These are phyloP conservation scores for Podila verticillata DNA, from an alignment of 192 early-diverging fungal genomes.

Conservation along the genomic window DNA sequence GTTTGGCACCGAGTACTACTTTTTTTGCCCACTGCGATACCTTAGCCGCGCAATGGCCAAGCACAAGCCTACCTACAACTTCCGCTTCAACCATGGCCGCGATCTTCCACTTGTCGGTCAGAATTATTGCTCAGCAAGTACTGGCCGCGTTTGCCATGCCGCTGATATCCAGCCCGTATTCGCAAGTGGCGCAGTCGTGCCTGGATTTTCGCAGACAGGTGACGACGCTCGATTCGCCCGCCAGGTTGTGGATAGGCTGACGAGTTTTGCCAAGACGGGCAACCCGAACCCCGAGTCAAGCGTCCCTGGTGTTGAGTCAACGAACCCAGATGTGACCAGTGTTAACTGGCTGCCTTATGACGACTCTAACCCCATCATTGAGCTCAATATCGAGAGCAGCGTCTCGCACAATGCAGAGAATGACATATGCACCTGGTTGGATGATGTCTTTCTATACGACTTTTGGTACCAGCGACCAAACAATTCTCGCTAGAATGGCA, in stretches of 20 bases:
- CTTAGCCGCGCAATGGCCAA: constrained; percentile 6
- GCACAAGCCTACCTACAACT: constrained; percentile 12
- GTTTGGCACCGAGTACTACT: constrained; percentile 17
- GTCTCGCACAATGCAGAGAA: constrained; percentile 21
- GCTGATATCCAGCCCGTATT: constrained; percentile 21
- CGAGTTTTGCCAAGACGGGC: constrained; percentile 52
- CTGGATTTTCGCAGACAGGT: constrained; percentile 7
- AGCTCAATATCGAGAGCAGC: constrained; percentile 11
- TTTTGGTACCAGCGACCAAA: not conserved
- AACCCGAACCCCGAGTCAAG: constrained; percentile 41
- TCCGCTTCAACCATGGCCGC: constrained; percentile 18
- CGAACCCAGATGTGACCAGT: constrained; percentile 24
- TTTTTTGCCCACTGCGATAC: constrained; percentile 14
- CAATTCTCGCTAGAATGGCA: not conserved
- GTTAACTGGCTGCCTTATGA: constrained; percentile 16
- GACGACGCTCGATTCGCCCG: constrained; percentile 54
- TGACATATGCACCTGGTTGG: constrained; percentile 6
- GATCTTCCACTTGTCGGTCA: not conserved
- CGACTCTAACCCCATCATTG: constrained; percentile 13
- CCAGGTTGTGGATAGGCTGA: constrained; percentile 42
- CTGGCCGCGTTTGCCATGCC: constrained; percentile 18
- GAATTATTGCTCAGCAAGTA: constrained; percentile 12
- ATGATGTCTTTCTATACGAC: not conserved
- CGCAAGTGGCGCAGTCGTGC: constrained; percentile 11
- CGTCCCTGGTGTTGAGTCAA: constrained; percentile 2